Evolutionary conservation across 805 yeast genomes (phyloP).

Genomic region (Candida broadrunensis): DNA sequence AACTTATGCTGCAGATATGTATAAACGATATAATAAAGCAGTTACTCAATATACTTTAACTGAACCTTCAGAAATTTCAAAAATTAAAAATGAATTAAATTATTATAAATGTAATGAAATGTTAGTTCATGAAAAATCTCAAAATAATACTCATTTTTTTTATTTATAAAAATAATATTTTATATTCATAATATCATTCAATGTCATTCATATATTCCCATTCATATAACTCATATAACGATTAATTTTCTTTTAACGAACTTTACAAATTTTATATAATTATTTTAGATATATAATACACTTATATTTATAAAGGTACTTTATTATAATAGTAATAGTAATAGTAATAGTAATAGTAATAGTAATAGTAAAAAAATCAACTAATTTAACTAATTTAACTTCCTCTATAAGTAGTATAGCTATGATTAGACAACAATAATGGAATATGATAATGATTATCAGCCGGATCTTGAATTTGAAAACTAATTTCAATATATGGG

Average conservation of each 20-base stretch:
- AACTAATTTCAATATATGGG: constrained; percentile 82
- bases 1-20: constrained; percentile 49
- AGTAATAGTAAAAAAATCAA: no score
- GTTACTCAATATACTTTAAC: constrained; percentile 50
- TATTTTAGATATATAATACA: constrained; percentile 1
- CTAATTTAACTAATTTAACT: no score
- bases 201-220: no score
- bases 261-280: background rate
- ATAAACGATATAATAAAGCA: constrained; percentile 52
- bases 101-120: constrained; percentile 60
- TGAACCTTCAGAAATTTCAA: constrained; percentile 44
- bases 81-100: constrained; percentile 64
- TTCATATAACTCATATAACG: no score
- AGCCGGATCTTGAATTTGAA: constrained; percentile 63
- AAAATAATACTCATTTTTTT: constrained; percentile 64
- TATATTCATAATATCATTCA: no score
- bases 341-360: no score
- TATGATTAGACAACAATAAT: constrained; percentile 74
- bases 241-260: background rate
- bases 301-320: background rate
- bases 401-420: constrained; percentile 91
- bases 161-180: constrained; percentile 13
- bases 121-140: constrained; percentile 64
- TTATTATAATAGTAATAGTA: no score
- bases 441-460: constrained; percentile 90